Percentiles rank a stretch among this genome's conserved stretches.
Conservation (phyloP, 139 green algal species). For the Raphidocelis subcapitata region DNA sequence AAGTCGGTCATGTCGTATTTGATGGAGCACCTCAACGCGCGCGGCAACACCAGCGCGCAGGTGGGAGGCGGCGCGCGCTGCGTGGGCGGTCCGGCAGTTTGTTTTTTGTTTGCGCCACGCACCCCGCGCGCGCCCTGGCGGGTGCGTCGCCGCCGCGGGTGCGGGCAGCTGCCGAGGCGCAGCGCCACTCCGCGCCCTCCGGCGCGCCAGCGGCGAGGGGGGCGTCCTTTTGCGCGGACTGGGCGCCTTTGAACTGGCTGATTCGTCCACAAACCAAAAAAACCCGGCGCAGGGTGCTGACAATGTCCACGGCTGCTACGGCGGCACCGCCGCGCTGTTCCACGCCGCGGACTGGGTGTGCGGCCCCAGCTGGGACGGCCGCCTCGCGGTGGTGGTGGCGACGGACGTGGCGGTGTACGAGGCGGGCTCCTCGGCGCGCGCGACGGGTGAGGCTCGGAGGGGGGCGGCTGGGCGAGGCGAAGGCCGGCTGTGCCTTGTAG, state of each 20-base stretch:
- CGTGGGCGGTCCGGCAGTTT: no score
- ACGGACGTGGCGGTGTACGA: constrained; percentile 76
- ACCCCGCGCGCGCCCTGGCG: no score
- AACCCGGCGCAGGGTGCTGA: constrained; percentile 64
- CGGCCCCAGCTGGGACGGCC: constrained; percentile 72
- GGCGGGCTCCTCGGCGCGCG: constrained; percentile 30
- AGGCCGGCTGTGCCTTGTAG: background rate
- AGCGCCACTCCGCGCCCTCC: no score
- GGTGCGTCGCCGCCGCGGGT: no score
- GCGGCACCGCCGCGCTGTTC: constrained; percentile 80
- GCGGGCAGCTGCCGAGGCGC: no score
- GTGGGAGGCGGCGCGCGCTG: constrained; percentile 14
- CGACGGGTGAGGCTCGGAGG: constrained; percentile 39
- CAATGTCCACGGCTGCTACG: constrained; percentile 83
- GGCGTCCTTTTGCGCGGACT: no score
- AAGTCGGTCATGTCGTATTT: constrained; percentile 86
- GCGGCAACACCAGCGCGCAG: constrained; percentile 70
- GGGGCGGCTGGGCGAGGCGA: background rate
- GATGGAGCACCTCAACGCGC: constrained; percentile 65
- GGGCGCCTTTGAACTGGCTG: no score
- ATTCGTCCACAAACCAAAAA: no score
- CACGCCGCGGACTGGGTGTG: constrained; percentile 69
- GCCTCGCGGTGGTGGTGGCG: constrained; percentile 79
- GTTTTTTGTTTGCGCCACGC: no score
- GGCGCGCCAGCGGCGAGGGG: no score